Evolutionary conservation across 163 green algal species (phyloP), one percentile per base, ranked within the genome.

Genomic region (Scenedesmus sp.): DNA sequence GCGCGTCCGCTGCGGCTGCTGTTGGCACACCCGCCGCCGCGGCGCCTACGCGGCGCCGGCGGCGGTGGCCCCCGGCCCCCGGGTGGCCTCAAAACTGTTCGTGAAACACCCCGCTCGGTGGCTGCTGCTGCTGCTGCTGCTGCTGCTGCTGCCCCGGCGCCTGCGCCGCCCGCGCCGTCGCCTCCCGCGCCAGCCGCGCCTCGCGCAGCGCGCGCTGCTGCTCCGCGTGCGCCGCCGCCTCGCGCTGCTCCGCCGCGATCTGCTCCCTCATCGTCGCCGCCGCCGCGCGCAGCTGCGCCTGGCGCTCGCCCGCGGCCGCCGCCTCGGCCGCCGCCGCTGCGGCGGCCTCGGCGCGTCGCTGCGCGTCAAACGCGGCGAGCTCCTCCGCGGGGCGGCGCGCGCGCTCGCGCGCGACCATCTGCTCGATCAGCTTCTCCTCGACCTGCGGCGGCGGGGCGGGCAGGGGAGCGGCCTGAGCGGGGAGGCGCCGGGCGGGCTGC

Each of bases 351-450:
- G 10, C 57, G 13, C 10, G 17, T 36, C 48, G 22, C 63, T 48
- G 17, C 50, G 18, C 50, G 48, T 70, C 57, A 42, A 56, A 39
- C 34, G 60, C 56, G 4, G 36, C 31, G 45, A 70, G 57, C 57
- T 70, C 44, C 31, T 50, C 57, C 31, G 57, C 45, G n/a, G 18
- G 47, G n/a, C 47, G 50, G 11, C 34, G 53, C 44, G 44, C 31
- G 26, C 54, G 58, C 47, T 71, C 60, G 24, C 72, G 72, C 15
- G 48, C 42, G 22, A 70, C 57, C 72, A 80, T 80, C 28, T 80
- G 72, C 47, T 47, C 26, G 4, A 80, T 26, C 42, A 80, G 31
- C 31, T 70, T 70, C 72, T 80, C 72, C 60, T 80, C 72, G 17
- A 70, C 36, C 72, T 80, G 57, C 22, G 50, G n/a, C 2, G 15